Percentiles rank a stretch among this genome's conserved stretches.
These are phyloP conservation scores for Penicillium sp. DNA, from an alignment of 2,329 filamentous ascomycete species.

Conservation along the genomic window DNA sequence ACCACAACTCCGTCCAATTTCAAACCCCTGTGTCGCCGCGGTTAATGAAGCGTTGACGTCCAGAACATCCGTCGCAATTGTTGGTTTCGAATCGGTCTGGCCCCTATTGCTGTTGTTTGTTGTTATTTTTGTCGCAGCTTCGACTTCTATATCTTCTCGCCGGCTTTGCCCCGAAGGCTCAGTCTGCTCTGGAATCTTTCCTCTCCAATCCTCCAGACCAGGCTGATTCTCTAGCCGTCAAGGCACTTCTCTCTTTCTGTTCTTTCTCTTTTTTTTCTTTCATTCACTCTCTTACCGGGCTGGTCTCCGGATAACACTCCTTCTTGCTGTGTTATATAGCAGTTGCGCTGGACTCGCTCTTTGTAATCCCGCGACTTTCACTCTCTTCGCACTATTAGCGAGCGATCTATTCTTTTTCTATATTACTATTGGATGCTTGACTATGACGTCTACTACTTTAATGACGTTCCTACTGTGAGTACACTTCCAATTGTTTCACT, in stretches of 20 bases:
- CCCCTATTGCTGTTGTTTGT: conserved; percentile 21
- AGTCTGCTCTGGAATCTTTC: conserved; percentile 8
- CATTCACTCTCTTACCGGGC: conserved; percentile 23
- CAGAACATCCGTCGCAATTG: conserved; percentile 17
- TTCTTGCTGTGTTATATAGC: conserved; percentile 17
- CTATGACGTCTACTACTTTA: conserved; percentile 41
- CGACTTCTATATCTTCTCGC: conserved; percentile 21
- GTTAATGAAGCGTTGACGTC: conserved; percentile 28
- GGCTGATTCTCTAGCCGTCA: conserved; percentile 8
- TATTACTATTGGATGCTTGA: conserved; percentile 8
- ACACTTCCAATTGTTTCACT: not conserved
- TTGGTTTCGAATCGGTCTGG: conserved; percentile 21
- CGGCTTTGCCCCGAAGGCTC: conserved; percentile 7
- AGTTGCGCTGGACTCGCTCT: conserved; percentile 7
- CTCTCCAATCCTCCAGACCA: conserved; percentile 5
- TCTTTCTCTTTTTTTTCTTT: conserved; percentile 9
- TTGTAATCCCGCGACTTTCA: conserved; percentile 1
- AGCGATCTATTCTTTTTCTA: conserved; percentile 9
- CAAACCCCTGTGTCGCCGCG: conserved; percentile 24
- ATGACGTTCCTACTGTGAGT: conserved; percentile 45
- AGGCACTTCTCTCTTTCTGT: conserved; percentile 8
- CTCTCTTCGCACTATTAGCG: conserved; percentile 3
- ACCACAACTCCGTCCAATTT: conserved; percentile 24
- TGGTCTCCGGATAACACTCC: conserved; percentile 24
- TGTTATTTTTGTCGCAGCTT: conserved; percentile 20